These are phyloP conservation scores for Candida boleticola DNA, from an alignment of 805 yeast species.

Conservation along the genomic window DNA sequence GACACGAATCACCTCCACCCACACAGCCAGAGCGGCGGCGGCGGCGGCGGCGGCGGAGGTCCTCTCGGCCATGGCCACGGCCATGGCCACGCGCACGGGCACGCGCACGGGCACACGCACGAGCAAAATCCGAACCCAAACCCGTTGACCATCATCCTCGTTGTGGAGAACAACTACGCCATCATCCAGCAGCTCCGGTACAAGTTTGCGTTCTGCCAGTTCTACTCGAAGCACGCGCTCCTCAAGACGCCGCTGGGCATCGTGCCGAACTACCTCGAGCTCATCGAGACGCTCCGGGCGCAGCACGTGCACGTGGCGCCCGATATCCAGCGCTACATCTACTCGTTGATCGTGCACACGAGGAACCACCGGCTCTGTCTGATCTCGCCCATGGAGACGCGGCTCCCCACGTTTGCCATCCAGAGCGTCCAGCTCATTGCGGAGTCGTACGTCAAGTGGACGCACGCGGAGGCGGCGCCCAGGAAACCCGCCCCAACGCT, in stretches of 20 bases:
- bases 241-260: neutral
- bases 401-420: conserved; percentile 32
- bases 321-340: conserved; percentile 34
- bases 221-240: conserved; percentile 5
- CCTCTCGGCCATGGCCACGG: neutral
- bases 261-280: neutral
- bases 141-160: neutral
- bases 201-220: conserved; percentile 26
- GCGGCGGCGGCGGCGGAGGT: neutral
- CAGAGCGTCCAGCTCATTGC: conserved; percentile 28
- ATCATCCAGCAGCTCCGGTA: conserved; percentile 18
- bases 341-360: conserved; percentile 34
- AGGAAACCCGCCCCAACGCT: conserved; percentile 3
- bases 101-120: conserved; percentile 11
- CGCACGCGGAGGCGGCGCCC: conserved; percentile 1
- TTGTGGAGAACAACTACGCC: neutral
- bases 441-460: conserved; percentile 24
- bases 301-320: conserved; percentile 28
- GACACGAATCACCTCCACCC: too few relatives aligned
- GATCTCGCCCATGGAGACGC: conserved; percentile 33
- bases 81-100: conserved; percentile 5
- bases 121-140: neutral
- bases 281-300: conserved; percentile 5
- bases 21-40: neutral
- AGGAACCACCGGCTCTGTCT: conserved; percentile 39